A percentile compares a stretch with the other conserved stretches of the same genome.
Conservation (phyloP, 2,329 filamentous ascomycete genomes). For the Myotisia sp. region DNA sequence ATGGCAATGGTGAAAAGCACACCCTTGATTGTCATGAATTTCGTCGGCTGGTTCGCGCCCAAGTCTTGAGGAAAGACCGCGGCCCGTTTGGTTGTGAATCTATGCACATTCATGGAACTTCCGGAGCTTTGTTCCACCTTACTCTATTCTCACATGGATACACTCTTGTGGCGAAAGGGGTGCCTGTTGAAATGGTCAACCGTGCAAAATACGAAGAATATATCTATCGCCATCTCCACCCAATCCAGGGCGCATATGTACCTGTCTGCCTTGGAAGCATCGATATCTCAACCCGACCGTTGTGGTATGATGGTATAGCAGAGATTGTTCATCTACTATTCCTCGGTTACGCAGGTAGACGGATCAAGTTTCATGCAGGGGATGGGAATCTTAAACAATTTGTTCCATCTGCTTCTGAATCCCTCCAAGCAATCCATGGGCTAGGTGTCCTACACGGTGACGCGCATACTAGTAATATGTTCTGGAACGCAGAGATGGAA, state of each 20-base stretch:
- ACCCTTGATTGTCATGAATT: conserved; percentile 8
- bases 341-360: conserved; percentile 8
- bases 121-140: conserved; percentile 15
- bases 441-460: conserved; percentile 6
- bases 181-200: conserved; percentile 4
- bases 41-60: conserved; percentile 3
- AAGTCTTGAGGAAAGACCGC: conserved; percentile 7
- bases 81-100: conserved; percentile 11
- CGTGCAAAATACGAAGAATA: conserved; percentile 9
- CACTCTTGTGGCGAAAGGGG: conserved; percentile 13
- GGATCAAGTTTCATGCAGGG: conserved; percentile 2
- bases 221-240: conserved; percentile 10
- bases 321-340: conserved; percentile 7
- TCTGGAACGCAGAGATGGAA: conserved; percentile 9
- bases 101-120: conserved; percentile 12
- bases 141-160: conserved; percentile 13
- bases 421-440: conserved; percentile 3
- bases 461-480: conserved; percentile 6
- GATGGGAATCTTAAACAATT: neutral
- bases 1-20: conserved; percentile 16
- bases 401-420: neutral
- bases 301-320: conserved; percentile 11
- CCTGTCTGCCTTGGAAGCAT: conserved; percentile 14
- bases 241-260: conserved; percentile 11
- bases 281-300: conserved; percentile 7